Percentiles rank a stretch among this genome's conserved stretches.
Evolutionary conservation across 805 yeast species (phyloP).

Genomic region (Nakazawaea populi): DNA sequence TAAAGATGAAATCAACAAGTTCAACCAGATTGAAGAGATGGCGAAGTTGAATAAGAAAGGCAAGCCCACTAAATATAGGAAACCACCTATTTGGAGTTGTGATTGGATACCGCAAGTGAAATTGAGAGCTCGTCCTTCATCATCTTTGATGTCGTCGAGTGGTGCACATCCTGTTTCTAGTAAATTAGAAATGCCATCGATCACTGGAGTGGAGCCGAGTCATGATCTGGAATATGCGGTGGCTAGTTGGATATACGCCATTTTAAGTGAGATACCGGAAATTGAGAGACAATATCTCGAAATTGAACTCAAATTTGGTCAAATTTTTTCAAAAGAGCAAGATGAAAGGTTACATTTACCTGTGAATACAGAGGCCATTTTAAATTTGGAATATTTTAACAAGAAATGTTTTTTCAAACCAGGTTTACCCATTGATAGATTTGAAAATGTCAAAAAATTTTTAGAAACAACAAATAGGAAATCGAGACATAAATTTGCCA

Average conservation of each 20-base stretch:
- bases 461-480: conserved; percentile 49
- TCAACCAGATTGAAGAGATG: conserved; percentile 5
- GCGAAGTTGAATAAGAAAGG: conserved; percentile 2
- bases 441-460: conserved; percentile 48
- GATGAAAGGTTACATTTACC: conserved; percentile 62
- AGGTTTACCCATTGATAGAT: conserved; percentile 60
- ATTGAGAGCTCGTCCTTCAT: background rate
- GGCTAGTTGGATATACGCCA: conserved; percentile 87
- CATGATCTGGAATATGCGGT: conserved; percentile 78
- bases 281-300: conserved; percentile 51
- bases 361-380: conserved; percentile 62
- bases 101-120: conserved; percentile 49
- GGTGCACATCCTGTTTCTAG: background rate
- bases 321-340: conserved; percentile 55
- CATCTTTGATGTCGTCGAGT: too few relatives aligned
- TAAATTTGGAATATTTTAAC: conserved; percentile 41
- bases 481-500: conserved; percentile 37
- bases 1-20: conserved; percentile 3
- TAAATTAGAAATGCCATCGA: conserved; percentile 31
- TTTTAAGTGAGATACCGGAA: conserved; percentile 51
- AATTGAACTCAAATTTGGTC: conserved; percentile 71
- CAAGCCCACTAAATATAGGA: conserved; percentile 57
- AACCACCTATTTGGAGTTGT: conserved; percentile 81
- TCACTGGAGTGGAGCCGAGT: conserved; percentile 72
- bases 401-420: conserved; percentile 55